These are phyloP conservation scores for Suhomyces bribrorum DNA, from an alignment of 1,139 yeast genomes.

Conservation along the genomic window DNA sequence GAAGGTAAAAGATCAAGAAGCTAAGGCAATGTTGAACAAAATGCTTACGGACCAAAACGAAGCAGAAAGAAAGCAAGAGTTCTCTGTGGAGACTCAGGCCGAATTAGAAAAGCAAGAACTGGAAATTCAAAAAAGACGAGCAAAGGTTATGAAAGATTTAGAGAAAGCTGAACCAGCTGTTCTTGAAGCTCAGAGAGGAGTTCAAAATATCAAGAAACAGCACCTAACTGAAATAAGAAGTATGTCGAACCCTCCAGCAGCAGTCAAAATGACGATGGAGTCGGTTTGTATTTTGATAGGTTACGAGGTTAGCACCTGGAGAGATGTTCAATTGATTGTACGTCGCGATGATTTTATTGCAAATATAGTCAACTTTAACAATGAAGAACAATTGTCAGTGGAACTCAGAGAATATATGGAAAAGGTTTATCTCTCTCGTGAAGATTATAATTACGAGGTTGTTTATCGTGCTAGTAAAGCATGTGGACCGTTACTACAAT, in stretches of 20 bases:
- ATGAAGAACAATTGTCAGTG: constrained; percentile 57
- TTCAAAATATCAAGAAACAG: constrained; percentile 86
- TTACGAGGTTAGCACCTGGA: constrained; percentile 68
- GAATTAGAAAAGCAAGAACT: constrained; percentile 69
- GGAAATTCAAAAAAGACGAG: constrained; percentile 57
- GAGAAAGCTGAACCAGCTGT: constrained; percentile 83
- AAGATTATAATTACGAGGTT: constrained; percentile 68
- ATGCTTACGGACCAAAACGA: constrained; percentile 91
- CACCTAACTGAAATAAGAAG: constrained; percentile 88
- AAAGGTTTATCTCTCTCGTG: constrained; percentile 56
- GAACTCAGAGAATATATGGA: constrained; percentile 61
- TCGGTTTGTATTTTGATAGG: constrained; percentile 85
- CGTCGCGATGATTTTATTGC: constrained; percentile 87
- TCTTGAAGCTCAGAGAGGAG: constrained; percentile 80
- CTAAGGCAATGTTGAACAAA: constrained; percentile 66
- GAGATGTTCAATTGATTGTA: constrained; percentile 79
- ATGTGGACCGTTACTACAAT: constrained; percentile 86
- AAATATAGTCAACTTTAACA: constrained; percentile 73
- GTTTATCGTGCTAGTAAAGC: constrained; percentile 93
- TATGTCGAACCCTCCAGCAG: constrained; percentile 88
- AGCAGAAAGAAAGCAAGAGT: constrained; percentile 87
- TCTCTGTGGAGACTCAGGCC: constrained; percentile 74
- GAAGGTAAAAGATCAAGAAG: constrained; percentile 61
- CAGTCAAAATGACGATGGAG: constrained; percentile 83
- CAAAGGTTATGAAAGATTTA: constrained; percentile 61